phyloP scores from a whole-genome alignment of 164 flowering plant genomes.

The Stephania yunnanensis region DNA sequence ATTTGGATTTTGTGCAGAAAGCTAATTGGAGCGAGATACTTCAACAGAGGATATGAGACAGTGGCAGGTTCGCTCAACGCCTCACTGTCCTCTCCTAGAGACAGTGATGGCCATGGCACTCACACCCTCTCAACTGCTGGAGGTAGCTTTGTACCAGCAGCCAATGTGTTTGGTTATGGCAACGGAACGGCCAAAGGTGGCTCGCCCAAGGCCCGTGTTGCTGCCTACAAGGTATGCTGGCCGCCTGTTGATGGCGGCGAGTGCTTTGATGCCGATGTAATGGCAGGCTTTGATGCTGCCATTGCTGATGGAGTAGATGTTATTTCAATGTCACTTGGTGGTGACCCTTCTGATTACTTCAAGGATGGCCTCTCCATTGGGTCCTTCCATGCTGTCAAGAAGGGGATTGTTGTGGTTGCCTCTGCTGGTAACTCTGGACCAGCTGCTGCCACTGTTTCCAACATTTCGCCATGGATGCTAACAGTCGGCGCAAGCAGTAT shows the following conservation, averaged over 20 bases:
- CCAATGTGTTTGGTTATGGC: conserved; percentile 44
- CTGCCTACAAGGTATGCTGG: conserved; percentile 64
- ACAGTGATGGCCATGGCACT: conserved; percentile 64
- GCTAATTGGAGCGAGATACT: conserved; percentile 69
- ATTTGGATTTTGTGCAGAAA: conserved; percentile 30
- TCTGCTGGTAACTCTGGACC: conserved; percentile 70
- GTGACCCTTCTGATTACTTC: conserved; percentile 27
- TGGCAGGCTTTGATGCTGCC: conserved; percentile 51
- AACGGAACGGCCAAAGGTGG: conserved; percentile 71
- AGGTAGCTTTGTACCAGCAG: conserved; percentile 48
- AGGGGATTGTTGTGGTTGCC: conserved; percentile 47
- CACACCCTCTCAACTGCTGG: conserved; percentile 81
- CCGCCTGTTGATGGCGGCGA: conserved; percentile 19
- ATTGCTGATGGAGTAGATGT: conserved; percentile 56
- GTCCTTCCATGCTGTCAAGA: conserved; percentile 55
- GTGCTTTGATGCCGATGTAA: conserved; percentile 42
- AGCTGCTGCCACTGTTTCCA: conserved; percentile 26
- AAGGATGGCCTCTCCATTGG: conserved; percentile 49
- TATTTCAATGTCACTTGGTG: conserved; percentile 41
- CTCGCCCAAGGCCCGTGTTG: conserved; percentile 56
- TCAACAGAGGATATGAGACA: conserved; percentile 43
- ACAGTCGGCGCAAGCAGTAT: conserved; percentile 70
- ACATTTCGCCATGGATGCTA: conserved; percentile 59
- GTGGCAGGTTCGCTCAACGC: conserved; percentile 17
- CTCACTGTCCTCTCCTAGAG: conserved; percentile 28